A percentile compares a stretch with the other conserved stretches of the same genome.
phyloP scores from a whole-genome alignment of 2,329 filamentous ascomycete species.

The Botrytis aclada region DNA sequence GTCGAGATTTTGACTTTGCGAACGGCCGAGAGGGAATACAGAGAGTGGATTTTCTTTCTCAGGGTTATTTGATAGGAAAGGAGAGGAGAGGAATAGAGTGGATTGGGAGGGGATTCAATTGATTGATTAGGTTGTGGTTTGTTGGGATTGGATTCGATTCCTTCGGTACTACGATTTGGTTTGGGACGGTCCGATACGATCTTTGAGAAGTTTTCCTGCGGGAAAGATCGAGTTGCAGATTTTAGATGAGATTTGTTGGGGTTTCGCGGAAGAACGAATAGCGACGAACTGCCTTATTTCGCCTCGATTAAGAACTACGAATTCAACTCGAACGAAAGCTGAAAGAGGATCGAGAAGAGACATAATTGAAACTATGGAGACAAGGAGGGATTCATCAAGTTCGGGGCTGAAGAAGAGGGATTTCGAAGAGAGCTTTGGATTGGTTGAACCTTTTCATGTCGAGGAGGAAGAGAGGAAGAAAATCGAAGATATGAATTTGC shows the following conservation, averaged over 20 bases:
- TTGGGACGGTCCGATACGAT: not conserved
- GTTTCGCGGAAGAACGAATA: not conserved
- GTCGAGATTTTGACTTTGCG: not conserved
- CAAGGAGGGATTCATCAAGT: conserved; percentile 8
- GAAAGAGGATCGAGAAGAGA: not conserved
- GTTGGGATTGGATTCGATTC: too few relatives aligned
- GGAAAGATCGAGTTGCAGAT: not conserved
- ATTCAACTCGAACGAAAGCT: not conserved
- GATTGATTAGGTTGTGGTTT: not conserved
- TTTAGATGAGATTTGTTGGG: not conserved
- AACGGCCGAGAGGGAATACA: too few relatives aligned
- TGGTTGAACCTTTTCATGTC: conserved; percentile 1
- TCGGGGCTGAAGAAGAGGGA: conserved; percentile 25
- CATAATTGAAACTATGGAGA: not conserved
- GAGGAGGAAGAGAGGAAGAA: not conserved
- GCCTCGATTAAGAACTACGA: not conserved
- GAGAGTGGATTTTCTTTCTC: rapidly evolving
- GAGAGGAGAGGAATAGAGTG: not conserved
- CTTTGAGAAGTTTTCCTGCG: not conserved
- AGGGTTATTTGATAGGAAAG: not conserved
- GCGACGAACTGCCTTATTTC: not conserved
- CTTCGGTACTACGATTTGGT: not conserved
- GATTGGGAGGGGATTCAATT: not conserved
- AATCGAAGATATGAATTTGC: not conserved
- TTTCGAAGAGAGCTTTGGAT: conserved; percentile 13